Percentiles rank a stretch among this genome's conserved stretches.
Conservation (phyloP, 331 rosid genomes). For the Malus hybrid region DNA sequence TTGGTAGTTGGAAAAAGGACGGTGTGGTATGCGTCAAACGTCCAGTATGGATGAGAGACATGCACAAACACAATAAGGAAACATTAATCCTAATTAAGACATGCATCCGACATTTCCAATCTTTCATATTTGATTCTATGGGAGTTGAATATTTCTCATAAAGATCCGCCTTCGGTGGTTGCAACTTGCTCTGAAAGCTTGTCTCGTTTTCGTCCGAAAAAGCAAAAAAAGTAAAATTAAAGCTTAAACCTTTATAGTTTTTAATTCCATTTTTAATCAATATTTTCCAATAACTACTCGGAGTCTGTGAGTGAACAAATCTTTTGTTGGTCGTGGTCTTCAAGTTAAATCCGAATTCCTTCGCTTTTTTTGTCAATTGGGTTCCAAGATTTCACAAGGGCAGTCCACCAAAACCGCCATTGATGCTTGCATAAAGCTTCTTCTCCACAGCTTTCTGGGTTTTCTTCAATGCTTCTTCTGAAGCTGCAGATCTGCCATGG, state of each 20-base stretch:
- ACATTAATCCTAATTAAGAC: constrained; percentile 5
- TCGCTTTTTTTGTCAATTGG: neutral
- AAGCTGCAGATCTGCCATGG: constrained; percentile 36
- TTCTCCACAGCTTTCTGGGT: neutral
- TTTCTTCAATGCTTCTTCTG: neutral
- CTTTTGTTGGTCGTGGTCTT: neutral
- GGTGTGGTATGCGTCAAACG: neutral
- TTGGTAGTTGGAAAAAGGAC: neutral
- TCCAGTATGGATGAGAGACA: neutral
- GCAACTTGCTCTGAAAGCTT: constrained; percentile 3
- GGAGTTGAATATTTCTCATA: neutral
- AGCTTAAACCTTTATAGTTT: neutral
- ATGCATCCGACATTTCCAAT: neutral
- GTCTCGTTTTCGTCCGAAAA: neutral
- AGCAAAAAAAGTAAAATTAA: neutral
- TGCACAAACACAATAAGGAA: neutral
- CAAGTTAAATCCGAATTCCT: neutral
- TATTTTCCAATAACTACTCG: neutral
- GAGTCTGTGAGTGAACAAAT: neutral
- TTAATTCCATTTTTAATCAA: neutral
- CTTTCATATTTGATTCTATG: neutral
- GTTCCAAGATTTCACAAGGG: constrained; percentile 4
- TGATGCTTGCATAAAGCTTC: constrained; percentile 19
- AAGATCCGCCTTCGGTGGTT: neutral
- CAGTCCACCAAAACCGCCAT: constrained; percentile 7